These are phyloP conservation scores for Penicillium sp. DNA, from an alignment of 2,329 filamentous ascomycete species.

Conservation along the genomic window DNA sequence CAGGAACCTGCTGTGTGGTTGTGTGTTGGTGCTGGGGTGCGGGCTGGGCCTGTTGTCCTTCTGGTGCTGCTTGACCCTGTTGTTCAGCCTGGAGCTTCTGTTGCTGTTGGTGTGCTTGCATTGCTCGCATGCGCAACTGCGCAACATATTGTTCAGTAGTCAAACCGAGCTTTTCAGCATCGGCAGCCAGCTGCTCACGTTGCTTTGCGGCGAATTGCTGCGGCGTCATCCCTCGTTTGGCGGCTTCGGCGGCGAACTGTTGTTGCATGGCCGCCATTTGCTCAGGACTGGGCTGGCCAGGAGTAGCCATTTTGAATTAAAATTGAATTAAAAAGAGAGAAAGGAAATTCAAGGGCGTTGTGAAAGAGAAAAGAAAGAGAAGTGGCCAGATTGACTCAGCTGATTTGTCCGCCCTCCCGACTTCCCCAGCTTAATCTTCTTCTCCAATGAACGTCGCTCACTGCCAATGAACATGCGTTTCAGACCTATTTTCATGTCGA, in stretches of 20 bases:
- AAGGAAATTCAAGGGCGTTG: neutral
- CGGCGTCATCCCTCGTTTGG: conserved; percentile 79
- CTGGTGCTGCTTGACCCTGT: conserved; percentile 35
- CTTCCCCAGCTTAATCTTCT: conserved; percentile 8
- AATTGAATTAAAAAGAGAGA: neutral
- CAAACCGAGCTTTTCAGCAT: conserved; percentile 52
- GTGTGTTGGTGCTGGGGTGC: conserved; percentile 32
- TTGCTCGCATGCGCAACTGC: conserved; percentile 47
- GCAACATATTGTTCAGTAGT: conserved; percentile 52
- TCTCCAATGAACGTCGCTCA: neutral
- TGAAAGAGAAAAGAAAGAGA: conserved; percentile 15
- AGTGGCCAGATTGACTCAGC: conserved; percentile 32
- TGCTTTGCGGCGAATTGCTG: conserved; percentile 73
- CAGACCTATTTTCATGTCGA: neutral
- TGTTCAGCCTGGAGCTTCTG: conserved; percentile 36
- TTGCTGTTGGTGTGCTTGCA: conserved; percentile 44
- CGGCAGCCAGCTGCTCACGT: conserved; percentile 45
- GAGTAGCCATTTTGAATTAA: conserved; percentile 35
- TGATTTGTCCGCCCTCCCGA: conserved; percentile 23
- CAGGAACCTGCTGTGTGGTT: conserved; percentile 47
- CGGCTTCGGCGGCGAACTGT: conserved; percentile 76
- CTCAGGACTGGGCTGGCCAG: conserved; percentile 65
- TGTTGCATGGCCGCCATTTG: conserved; percentile 82
- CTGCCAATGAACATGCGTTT: conserved; percentile 2
- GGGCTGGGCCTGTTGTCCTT: conserved; percentile 36